Conservation (phyloP, 768 basidiomycete genomes). For the Coprinopsis strossmayeri region DNA sequence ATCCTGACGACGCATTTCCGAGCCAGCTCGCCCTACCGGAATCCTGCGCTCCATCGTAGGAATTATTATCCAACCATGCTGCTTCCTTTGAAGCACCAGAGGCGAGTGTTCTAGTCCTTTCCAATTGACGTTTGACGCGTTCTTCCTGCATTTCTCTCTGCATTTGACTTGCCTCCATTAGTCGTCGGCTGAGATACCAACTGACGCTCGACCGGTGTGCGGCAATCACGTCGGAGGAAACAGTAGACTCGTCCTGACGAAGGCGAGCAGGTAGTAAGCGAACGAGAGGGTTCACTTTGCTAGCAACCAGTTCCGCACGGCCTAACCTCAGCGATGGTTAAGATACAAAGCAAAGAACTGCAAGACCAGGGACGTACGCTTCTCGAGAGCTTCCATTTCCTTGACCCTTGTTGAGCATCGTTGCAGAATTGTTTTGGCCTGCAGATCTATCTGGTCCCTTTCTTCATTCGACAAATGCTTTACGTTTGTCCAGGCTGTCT, state of each 20-base stretch:
- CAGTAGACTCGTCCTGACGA: constrained; percentile 43
- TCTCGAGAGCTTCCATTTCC: constrained; percentile 84
- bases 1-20: constrained; percentile 48
- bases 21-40: constrained; percentile 46
- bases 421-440: constrained; percentile 79
- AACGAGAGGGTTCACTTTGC: constrained; percentile 56
- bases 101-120: constrained; percentile 77
- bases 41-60: constrained; percentile 17
- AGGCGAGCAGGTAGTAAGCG: constrained; percentile 70
- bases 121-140: constrained; percentile 80
- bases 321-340: constrained; percentile 32
- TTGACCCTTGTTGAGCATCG: constrained; percentile 84
- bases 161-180: constrained; percentile 71
- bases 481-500: constrained; percentile 54
- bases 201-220: constrained; percentile 91
- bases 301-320: constrained; percentile 60
- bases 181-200: constrained; percentile 80
- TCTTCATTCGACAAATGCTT: constrained; percentile 82
- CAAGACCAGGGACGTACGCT: constrained; percentile 50
- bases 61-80: neutral
- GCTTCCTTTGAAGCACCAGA: constrained; percentile 68
- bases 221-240: constrained; percentile 68
- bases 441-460: constrained; percentile 92
- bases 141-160: constrained; percentile 94
- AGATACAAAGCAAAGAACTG: constrained; percentile 13